A percentile compares a stretch with the other conserved stretches of the same genome.
Conservation (phyloP, 2,329 filamentous ascomycete genomes). For the Aureobasidium zeae region DNA sequence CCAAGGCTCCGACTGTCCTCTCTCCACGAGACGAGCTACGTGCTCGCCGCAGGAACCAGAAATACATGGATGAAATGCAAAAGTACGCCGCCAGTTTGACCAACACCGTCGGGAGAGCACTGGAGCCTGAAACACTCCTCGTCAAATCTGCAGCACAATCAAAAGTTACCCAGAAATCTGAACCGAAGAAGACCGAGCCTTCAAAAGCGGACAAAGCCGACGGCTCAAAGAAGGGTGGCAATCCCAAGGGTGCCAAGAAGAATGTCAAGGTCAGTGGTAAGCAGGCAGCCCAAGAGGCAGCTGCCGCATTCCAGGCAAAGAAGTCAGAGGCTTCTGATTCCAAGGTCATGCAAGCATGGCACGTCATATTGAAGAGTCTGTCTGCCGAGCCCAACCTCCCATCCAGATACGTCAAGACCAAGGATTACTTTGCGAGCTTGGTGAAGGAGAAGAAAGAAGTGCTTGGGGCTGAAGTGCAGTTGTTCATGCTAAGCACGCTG, state of each 20-base stretch:
- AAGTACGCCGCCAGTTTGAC: slow-evolving; percentile 63
- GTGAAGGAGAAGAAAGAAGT: slow-evolving; percentile 32
- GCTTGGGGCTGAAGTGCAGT: slow-evolving; percentile 38
- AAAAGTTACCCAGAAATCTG: slow-evolving; percentile 4
- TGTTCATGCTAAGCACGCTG: slow-evolving; percentile 43
- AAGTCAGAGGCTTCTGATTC: slow-evolving; percentile 34
- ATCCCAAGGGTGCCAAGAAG: slow-evolving; percentile 28
- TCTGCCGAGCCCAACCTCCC: slow-evolving; percentile 37
- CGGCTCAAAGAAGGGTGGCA: slow-evolving; percentile 20
- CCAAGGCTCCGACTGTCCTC: slow-evolving; percentile 27
- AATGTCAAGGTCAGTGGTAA: slow-evolving; percentile 31
- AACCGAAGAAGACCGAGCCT: slow-evolving; percentile 1
- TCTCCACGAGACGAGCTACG: slow-evolving; percentile 28
- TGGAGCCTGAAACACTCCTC: slow-evolving; percentile 53
- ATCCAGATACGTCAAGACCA: slow-evolving; percentile 41
- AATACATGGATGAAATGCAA: slow-evolving; percentile 57
- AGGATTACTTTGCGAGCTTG: slow-evolving; percentile 40
- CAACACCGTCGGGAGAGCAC: slow-evolving; percentile 50
- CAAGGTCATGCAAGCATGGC: slow-evolving; percentile 40
- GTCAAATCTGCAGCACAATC: slow-evolving; percentile 18
- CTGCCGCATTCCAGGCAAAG: slow-evolving; percentile 33
- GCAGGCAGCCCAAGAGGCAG: slow-evolving; percentile 36
- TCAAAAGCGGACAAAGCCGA: slow-evolving; percentile 21
- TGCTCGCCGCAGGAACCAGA: slow-evolving; percentile 47
- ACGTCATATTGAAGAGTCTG: slow-evolving; percentile 36